These are phyloP conservation scores for Solanum rostratum DNA, from an alignment of 257 asterid species.

Conservation along the genomic window DNA sequence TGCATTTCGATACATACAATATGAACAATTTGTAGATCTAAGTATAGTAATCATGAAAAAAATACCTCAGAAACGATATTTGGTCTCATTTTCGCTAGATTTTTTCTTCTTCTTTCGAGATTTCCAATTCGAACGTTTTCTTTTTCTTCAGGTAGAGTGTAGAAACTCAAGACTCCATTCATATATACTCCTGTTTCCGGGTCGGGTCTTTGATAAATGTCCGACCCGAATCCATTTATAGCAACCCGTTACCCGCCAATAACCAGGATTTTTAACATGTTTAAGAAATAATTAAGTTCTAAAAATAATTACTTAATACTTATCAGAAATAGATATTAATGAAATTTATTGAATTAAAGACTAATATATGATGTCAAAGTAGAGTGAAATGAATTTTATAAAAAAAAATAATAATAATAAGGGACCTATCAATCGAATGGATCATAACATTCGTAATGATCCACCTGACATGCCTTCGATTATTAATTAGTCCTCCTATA, in stretches of 20 bases:
- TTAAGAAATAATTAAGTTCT: too few relatives aligned
- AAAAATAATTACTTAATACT: neutral
- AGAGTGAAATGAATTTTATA: too few relatives aligned
- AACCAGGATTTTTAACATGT: neutral
- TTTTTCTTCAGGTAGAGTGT: conserved; percentile 5
- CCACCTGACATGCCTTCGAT: too few relatives aligned
- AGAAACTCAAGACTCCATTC: neutral
- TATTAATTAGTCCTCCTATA: too few relatives aligned
- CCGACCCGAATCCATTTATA: neutral
- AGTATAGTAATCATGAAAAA: neutral
- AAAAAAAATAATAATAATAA: too few relatives aligned
- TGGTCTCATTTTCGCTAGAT: conserved; percentile 42
- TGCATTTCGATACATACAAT: neutral
- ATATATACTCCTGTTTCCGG: conserved; percentile 4
- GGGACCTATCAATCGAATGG: too few relatives aligned
- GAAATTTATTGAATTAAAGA: too few relatives aligned
- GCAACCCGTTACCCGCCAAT: neutral
- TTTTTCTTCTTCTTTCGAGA: conserved; percentile 21
- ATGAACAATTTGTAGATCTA: neutral
- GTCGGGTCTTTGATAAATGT: neutral
- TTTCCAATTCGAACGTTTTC: conserved; percentile 9
- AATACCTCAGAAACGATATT: conserved; percentile 84
- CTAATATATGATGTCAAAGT: too few relatives aligned
- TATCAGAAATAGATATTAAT: neutral
- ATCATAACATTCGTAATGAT: too few relatives aligned